Evolutionary conservation across 805 yeast genomes (phyloP).

Genomic region (Metschnikowia lochheadii): DNA sequence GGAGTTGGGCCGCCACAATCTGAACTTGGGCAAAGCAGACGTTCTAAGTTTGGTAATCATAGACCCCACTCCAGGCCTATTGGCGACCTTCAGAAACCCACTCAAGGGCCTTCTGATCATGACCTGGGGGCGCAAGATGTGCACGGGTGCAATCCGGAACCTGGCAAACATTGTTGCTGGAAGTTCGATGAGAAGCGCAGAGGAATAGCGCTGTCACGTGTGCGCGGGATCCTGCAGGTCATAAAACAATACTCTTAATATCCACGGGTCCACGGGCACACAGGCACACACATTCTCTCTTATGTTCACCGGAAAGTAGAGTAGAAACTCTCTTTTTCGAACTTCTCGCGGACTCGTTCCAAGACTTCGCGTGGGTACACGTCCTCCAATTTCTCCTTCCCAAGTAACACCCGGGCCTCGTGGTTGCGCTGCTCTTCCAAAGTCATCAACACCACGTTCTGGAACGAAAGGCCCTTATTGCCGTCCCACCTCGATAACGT

Average conservation of each 20-base stretch:
- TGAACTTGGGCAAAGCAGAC: no score
- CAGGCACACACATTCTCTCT: no score
- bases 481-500: slow-evolving; percentile 87
- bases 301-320: slow-evolving; percentile 25
- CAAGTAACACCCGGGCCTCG: slow-evolving; percentile 68
- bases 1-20: slow-evolving; percentile 2
- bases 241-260: no score
- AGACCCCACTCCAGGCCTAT: neutral
- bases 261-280: no score
- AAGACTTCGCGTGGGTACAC: slow-evolving; percentile 63
- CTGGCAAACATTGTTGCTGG: slow-evolving; percentile 3
- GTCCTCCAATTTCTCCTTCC: slow-evolving; percentile 56
- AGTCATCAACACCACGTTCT: slow-evolving; percentile 83
- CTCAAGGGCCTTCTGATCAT: neutral
- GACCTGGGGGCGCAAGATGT: neutral
- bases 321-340: slow-evolving; percentile 72
- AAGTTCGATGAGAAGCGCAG: neutral
- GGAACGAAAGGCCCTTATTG: slow-evolving; percentile 54
- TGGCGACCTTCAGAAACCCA: neutral
- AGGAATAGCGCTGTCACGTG: neutral
- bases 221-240: neutral
- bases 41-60: neutral
- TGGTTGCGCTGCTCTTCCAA: slow-evolving; percentile 81
- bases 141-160: slow-evolving; percentile 7
- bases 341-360: slow-evolving; percentile 55